phyloP scores from a whole-genome alignment of 805 yeast species.

The Yarrowia alimentaria region DNA sequence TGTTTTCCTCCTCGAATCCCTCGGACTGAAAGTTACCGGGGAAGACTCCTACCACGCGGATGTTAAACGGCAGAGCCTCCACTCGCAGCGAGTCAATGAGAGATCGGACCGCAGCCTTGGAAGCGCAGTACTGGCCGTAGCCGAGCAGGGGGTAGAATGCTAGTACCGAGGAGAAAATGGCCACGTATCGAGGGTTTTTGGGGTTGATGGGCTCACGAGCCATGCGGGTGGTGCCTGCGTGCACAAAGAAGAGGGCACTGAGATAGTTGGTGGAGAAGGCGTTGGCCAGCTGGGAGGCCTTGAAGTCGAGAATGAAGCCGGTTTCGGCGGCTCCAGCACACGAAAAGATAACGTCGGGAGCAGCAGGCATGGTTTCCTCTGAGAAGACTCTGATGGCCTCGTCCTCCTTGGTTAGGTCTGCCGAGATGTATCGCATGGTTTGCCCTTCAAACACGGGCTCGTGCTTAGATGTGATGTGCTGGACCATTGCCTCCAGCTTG shows the following conservation, averaged over 20 bases:
- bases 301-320: slow-evolving; percentile 68
- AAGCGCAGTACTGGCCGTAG: slow-evolving; percentile 85
- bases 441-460: slow-evolving; percentile 35
- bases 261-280: slow-evolving; percentile 72
- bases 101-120: slow-evolving; percentile 77
- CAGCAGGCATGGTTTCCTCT: slow-evolving; percentile 35
- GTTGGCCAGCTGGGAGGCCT: slow-evolving; percentile 53
- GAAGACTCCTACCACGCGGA: slow-evolving; percentile 68
- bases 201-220: slow-evolving; percentile 34
- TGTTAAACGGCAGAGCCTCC: slow-evolving; percentile 62
- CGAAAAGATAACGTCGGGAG: slow-evolving; percentile 73
- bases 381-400: slow-evolving; percentile 50
- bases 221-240: slow-evolving; percentile 48
- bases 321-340: slow-evolving; percentile 90
- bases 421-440: slow-evolving; percentile 48
- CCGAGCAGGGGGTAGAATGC: slow-evolving; percentile 90
- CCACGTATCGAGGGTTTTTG: slow-evolving; percentile 48
- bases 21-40: slow-evolving; percentile 92
- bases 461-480: slow-evolving; percentile 40
- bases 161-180: slow-evolving; percentile 69
- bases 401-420: slow-evolving; percentile 63
- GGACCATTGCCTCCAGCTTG: slow-evolving; percentile 53
- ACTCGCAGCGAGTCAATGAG: slow-evolving; percentile 77
- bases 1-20: slow-evolving; percentile 78
- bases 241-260: slow-evolving; percentile 70